These are phyloP conservation scores for Pythium grandisporangium DNA, from an alignment of 352 stramenopile species.

Conservation along the genomic window DNA sequence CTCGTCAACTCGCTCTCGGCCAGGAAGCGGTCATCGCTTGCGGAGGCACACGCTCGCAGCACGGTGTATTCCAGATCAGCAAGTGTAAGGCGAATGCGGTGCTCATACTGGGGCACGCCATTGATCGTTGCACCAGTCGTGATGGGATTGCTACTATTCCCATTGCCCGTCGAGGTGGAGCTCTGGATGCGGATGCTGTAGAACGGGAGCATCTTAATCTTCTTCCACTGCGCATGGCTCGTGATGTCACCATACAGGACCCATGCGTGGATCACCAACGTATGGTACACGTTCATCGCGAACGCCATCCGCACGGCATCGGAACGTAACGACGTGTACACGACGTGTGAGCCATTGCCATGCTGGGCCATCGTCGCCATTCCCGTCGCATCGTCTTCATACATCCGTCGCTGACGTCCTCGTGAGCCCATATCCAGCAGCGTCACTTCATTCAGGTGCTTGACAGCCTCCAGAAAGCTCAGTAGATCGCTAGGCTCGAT, in stretches of 20 bases:
- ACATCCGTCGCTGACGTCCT: too few relatives aligned
- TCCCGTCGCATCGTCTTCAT: too few relatives aligned
- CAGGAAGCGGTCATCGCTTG: constrained; percentile 19
- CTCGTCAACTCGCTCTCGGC: too few relatives aligned
- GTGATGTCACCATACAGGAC: constrained; percentile 40
- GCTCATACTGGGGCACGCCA: constrained; percentile 8
- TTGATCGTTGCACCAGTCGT: too few relatives aligned
- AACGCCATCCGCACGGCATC: constrained; percentile 54
- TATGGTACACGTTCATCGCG: constrained; percentile 88
- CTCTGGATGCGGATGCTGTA: too few relatives aligned
- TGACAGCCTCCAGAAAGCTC: constrained; percentile 37
- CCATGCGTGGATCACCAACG: constrained; percentile 80
- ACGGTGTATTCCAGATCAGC: constrained; percentile 83
- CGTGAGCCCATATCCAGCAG: constrained; percentile 8
- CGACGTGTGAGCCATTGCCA: too few relatives aligned
- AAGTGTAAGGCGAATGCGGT: constrained; percentile 42
- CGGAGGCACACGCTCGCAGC: constrained; percentile 19
- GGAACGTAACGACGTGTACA: constrained; percentile 1
- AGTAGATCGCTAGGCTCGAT: constrained; percentile 18
- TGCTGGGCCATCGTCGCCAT: too few relatives aligned
- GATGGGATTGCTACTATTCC: too few relatives aligned
- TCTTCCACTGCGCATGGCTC: constrained; percentile 69
- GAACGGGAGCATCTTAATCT: constrained; percentile 39
- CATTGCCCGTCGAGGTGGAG: too few relatives aligned
- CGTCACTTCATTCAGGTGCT: constrained; percentile 32